A percentile compares a stretch with the other conserved stretches of the same genome.
phyloP scores from a whole-genome alignment of 768 basidiomycete species.

The Tulasnella sp. region DNA sequence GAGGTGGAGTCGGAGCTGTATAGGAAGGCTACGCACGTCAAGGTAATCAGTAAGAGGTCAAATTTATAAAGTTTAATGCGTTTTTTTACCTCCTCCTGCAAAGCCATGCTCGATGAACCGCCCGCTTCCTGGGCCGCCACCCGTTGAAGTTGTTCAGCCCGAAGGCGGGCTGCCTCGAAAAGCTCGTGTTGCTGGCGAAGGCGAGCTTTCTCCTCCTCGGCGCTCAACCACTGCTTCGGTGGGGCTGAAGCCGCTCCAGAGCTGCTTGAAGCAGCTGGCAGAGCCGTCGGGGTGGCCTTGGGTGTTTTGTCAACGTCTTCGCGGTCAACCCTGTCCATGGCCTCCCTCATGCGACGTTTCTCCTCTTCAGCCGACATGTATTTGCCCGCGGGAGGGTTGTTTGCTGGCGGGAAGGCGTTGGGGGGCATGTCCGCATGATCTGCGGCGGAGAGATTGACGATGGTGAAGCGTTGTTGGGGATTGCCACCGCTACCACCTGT shows the following conservation, averaged over 20 bases:
- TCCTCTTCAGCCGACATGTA: constrained; percentile 47
- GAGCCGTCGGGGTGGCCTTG: constrained; percentile 1
- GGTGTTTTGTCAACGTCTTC: not conserved
- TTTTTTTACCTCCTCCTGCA: not conserved
- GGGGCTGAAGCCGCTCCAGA: constrained; percentile 30
- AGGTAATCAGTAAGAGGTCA: not conserved
- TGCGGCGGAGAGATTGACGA: constrained; percentile 45
- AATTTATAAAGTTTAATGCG: too few relatives aligned
- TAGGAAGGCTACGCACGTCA: not conserved
- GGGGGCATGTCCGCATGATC: constrained; percentile 30
- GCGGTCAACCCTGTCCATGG: constrained; percentile 18
- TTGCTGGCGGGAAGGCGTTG: not conserved
- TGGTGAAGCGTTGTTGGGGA: constrained; percentile 41
- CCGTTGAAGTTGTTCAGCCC: constrained; percentile 16
- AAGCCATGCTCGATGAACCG: not conserved
- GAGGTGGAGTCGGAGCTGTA: constrained; percentile 4
- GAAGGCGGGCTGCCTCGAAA: constrained; percentile 12
- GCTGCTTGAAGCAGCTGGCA: not conserved
- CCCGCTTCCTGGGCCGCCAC: not conserved
- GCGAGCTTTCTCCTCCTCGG: constrained; percentile 73
- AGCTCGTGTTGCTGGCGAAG: constrained; percentile 53
- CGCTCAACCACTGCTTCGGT: constrained; percentile 53
- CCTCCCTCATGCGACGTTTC: constrained; percentile 40
- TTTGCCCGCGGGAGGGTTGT: not conserved
- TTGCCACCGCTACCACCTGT: not conserved